Evolutionary conservation across 179 eudicot species (phyloP), one percentile per base, ranked within the genome.

Genomic region (Gypsophila paniculata): DNA sequence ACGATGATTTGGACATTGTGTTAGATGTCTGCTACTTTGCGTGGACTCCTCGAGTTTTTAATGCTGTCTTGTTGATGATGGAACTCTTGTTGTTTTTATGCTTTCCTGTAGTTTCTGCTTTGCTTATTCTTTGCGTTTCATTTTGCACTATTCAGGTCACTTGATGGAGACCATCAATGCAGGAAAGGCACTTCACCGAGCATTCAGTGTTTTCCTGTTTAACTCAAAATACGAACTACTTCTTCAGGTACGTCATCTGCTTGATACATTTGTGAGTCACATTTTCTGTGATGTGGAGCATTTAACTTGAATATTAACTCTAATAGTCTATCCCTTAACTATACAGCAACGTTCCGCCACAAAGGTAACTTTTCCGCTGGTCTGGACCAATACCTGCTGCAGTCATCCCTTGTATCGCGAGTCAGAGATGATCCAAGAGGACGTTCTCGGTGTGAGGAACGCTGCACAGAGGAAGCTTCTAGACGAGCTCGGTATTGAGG

Each of bases 361-460:
- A 39, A 91, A 93, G 81, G 98, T 93, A 25, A 93, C 98, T 68
- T 91, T 93, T 66, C 97, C 98, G 18, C 74, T 93, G 75, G 98
- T 93, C 52, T 93, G 98, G 97, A 93, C 98, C 72, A 93, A 93
- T 81, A 86, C 97, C 65, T 93, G 98, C 85, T 93, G 97, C 85
- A 91, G 98, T 81, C 98, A 93, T 72, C 98, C 98, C n/a, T 86
- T 93, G 14, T 79, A 86, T 76, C 82, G 96, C 55, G 97, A 88
- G 63, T 85, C 94, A 2, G 97, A 93, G 81, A 87, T 93, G 73
- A 91, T 91, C 42, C 81, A 80, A 49, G 92, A 94, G 77, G 81
- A 91, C 18, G 61, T 72, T 68, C 91, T 91, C 34, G 98, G 99
- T 32, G 97, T 83, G 81, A 87, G 96, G 79, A 91, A 94, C 78